Base-by-base conservation (phyloP, 106 monocot genomes). In the Allium cepa region DNA sequence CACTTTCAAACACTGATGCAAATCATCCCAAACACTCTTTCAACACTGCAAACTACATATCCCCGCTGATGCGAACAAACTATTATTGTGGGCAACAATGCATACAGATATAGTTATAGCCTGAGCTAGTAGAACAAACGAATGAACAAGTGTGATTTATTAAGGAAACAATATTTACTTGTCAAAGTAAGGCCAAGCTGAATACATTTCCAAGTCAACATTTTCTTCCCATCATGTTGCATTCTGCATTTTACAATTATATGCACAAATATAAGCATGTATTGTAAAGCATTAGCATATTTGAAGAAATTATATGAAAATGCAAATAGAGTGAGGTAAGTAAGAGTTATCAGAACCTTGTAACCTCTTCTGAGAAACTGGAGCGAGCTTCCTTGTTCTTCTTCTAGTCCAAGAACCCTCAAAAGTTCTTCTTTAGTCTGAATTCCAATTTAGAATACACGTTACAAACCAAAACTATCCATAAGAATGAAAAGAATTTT, bases 191-290 rank as follows among this genome's bases (percentile, higher is more conserved):
- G 1, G 36, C 36, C 36, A 36, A 36, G 36, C 36, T 36, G 1
- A 36, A 49, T 87, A 99, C 17, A 71, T 49, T 71, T 99, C 97
- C 79, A 90, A 81, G 70, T 99, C 92, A 51, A 73, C 73, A 59
- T 76, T 79, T 75, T 99, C 97, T 73, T 99, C 97, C 97, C 97
- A 99, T 92, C 97, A 99, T n/a, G 97, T 99, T n/a, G 92, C 82
- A 72, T 85, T 99, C 97, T 99, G 81, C n/a, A n/a, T n/a, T n/a
- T n/a, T n/a, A n/a, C 71, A 79, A 60, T 71, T 1, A 17, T 15
- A 9, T 45, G 36, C 4, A 36, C 4, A 4, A 4, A n/a, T n/a
- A n/a, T n/a, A n/a, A n/a, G n/a, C n/a, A n/a, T n/a, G n/a, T n/a
- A n/a, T n/a, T n/a, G n/a, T 36, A 36, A 4, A 36, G 4, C 36